Evolutionary conservation across 441 rosid genomes (phyloP).

Genomic region (Capsella rubella): DNA sequence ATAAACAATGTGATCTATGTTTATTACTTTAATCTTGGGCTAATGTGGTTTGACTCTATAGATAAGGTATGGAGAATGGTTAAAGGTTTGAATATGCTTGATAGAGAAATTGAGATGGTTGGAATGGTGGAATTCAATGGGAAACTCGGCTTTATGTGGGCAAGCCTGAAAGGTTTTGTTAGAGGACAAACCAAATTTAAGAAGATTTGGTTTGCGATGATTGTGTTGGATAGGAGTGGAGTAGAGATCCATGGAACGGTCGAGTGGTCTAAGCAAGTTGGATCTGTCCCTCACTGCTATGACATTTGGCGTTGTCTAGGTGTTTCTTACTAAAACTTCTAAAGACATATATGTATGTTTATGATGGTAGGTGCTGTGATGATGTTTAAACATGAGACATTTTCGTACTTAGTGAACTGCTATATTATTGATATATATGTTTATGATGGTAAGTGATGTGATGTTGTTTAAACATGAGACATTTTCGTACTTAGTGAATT

Average conservation of each 20-base stretch:
- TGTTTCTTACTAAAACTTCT: not conserved
- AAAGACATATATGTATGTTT: not conserved
- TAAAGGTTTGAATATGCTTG: not conserved
- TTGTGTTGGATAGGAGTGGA: not conserved
- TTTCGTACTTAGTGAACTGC: not conserved
- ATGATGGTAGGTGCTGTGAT: not conserved
- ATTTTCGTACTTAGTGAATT: not conserved
- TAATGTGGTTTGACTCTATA: conserved; percentile 17
- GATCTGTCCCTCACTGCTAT: not conserved
- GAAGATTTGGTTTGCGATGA: conserved; percentile 6
- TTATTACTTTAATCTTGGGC: not conserved
- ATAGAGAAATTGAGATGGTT: not conserved
- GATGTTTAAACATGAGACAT: not conserved
- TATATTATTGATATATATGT: not conserved
- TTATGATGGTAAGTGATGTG: not conserved
- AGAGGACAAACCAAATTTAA: not conserved
- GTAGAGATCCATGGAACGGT: not conserved
- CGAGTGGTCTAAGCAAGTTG: conserved; percentile 9
- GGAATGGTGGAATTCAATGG: conserved; percentile 16
- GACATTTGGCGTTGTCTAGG: not conserved
- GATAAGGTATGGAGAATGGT: conserved; percentile 19
- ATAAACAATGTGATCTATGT: conserved; percentile 6
- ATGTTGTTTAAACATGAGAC: not conserved
- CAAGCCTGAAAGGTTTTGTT: not conserved
- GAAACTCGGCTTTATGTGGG: conserved; percentile 4